These are phyloP conservation scores for Asterophora parasitica DNA, from an alignment of 768 basidiomycete species.

Conservation along the genomic window DNA sequence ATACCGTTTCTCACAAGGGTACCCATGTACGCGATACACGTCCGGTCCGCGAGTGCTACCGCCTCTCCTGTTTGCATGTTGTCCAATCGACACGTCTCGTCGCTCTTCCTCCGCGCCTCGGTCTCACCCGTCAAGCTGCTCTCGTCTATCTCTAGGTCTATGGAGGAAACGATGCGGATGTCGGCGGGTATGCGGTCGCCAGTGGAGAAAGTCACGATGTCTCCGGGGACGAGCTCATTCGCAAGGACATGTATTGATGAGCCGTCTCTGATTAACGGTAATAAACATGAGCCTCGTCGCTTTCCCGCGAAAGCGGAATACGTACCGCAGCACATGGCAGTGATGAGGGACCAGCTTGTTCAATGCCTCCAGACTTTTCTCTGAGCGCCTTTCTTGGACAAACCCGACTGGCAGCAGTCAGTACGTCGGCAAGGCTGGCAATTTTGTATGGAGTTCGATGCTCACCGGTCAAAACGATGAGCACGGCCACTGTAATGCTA, in stretches of 20 bases:
- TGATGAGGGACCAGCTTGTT: constrained; percentile 98
- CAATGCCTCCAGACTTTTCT: constrained; percentile 89
- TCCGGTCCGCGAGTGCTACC: constrained; percentile 74
- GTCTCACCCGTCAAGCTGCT: constrained; percentile 95
- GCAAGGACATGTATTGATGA: constrained; percentile 79
- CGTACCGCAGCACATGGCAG: constrained; percentile 77
- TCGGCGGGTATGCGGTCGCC: constrained; percentile 96
- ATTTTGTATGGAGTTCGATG: background rate
- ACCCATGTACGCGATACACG: constrained; percentile 93
- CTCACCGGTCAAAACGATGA: constrained; percentile 90
- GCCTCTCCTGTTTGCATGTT: constrained; percentile 30
- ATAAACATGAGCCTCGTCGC: background rate
- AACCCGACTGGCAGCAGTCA: constrained; percentile 64
- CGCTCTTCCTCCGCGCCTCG: constrained; percentile 64
- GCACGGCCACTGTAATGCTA: constrained; percentile 87
- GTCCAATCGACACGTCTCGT: constrained; percentile 48
- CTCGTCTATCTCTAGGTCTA: constrained; percentile 93
- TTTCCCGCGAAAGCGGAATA: constrained; percentile 19
- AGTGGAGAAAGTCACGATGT: constrained; percentile 83
- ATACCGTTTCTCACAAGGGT: constrained; percentile 86
- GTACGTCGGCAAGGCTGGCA: background rate
- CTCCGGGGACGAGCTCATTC: constrained; percentile 95
- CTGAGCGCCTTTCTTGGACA: constrained; percentile 91
- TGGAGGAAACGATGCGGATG: constrained; percentile 73
- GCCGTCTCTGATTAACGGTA: constrained; percentile 40